These are phyloP conservation scores for Saccharomycopsis sp. DNA, from an alignment of 805 yeast species.

Conservation along the genomic window DNA sequence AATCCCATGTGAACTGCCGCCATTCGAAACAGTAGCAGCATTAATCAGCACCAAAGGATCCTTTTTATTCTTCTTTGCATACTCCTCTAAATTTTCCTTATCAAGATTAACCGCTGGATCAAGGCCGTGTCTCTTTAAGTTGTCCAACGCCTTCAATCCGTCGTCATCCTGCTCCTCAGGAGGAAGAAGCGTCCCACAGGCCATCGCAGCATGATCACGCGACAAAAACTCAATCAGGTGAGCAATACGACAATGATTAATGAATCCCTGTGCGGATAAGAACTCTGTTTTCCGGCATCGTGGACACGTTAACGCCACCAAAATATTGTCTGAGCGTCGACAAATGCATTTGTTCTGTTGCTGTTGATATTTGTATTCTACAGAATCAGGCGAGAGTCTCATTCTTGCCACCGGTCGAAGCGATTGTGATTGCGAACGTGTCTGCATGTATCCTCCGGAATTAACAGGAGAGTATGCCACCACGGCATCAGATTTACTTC, in stretches of 20 bases:
- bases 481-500: background rate
- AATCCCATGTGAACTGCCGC: background rate
- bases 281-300: conserved; percentile 64
- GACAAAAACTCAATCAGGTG: conserved; percentile 65
- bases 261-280: conserved; percentile 73
- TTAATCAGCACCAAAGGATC: conserved; percentile 6
- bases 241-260: conserved; percentile 69
- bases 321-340: conserved; percentile 61
- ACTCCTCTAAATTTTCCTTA: conserved; percentile 11
- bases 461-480: conserved; percentile 15
- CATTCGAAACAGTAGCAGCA: background rate
- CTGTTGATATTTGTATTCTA: conserved; percentile 29
- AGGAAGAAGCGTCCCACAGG: conserved; percentile 52
- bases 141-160: conserved; percentile 35
- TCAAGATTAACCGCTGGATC: conserved; percentile 19
- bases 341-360: conserved; percentile 44
- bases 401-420: conserved; percentile 20
- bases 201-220: conserved; percentile 68
- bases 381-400: conserved; percentile 24
- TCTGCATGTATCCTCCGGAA: conserved; percentile 32
- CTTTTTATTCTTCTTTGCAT: conserved; percentile 9
- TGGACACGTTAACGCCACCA: conserved; percentile 63
- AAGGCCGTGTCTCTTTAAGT: conserved; percentile 27
- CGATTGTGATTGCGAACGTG: conserved; percentile 43
- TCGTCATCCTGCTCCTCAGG: conserved; percentile 52